Evolutionary conservation across 2,329 filamentous ascomycete species (phyloP).

Genomic region (Neopestalotiopsis sp.): DNA sequence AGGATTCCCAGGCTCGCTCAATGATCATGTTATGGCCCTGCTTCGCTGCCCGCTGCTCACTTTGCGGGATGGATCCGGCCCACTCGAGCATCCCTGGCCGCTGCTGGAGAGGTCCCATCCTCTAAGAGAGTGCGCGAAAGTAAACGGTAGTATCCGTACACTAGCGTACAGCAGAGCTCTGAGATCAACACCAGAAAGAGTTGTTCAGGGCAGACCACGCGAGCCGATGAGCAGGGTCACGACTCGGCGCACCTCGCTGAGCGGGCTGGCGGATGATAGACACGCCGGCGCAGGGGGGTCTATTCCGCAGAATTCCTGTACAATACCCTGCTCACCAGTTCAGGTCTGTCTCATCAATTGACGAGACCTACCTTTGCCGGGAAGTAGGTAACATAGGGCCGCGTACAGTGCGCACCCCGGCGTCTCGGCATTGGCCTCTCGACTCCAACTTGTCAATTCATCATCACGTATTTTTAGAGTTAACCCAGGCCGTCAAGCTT

Average conservation of each 20-base stretch:
- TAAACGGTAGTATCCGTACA: neutral
- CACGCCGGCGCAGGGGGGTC: neutral
- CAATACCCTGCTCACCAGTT: neutral
- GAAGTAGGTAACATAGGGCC: neutral
- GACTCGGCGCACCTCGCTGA: neutral
- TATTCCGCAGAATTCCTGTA: constrained; percentile 8
- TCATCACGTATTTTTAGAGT: constrained; percentile 7
- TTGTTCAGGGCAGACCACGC: neutral
- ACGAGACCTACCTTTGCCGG: neutral
- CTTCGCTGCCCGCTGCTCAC: neutral
- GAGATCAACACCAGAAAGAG: neutral
- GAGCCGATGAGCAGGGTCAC: constrained; percentile 1
- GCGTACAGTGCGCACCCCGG: neutral
- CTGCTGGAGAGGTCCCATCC: neutral
- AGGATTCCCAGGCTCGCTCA: constrained; percentile 5
- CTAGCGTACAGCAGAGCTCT: neutral
- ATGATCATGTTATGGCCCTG: neutral
- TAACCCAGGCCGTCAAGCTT: neutral
- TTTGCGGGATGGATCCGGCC: constrained; percentile 15
- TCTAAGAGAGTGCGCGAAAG: neutral
- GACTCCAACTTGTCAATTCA: neutral
- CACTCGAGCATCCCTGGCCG: neutral
- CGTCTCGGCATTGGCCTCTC: neutral
- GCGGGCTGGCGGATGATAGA: neutral
- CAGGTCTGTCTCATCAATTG: neutral